phyloP scores from a whole-genome alignment of 305 asterid species.

The Caryopteris hybrid region DNA sequence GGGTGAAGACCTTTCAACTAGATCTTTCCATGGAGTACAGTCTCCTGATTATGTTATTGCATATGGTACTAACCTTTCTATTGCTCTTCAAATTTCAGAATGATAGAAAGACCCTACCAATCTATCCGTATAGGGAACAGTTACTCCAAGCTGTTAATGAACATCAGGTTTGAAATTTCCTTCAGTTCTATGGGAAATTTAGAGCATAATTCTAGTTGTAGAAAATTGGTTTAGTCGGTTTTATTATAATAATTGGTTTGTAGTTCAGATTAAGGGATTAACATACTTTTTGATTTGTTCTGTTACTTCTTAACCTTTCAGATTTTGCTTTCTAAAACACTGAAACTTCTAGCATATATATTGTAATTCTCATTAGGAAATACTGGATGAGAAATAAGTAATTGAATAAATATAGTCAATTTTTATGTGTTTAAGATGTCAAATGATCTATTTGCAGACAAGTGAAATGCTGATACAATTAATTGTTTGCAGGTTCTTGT shows the following conservation, averaged over 20 bases:
- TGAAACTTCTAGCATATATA: background rate
- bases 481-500: conserved; percentile 64
- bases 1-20: background rate
- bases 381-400: background rate
- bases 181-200: background rate
- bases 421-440: conserved; percentile 2
- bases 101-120: conserved; percentile 85
- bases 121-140: conserved; percentile 71
- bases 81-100: conserved; percentile 32
- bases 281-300: background rate
- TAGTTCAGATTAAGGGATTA: background rate
- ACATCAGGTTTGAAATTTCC: conserved; percentile 54
- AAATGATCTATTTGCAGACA: background rate
- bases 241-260: background rate
- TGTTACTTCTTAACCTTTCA: background rate
- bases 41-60: background rate
- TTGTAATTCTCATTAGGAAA: background rate
- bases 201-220: background rate
- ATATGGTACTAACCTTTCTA: conserved; percentile 19
- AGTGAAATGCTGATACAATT: conserved; percentile 1
- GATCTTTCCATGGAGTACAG: background rate
- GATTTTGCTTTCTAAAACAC: background rate
- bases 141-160: conserved; percentile 74
- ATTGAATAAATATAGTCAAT: background rate
- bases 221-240: background rate